phyloP scores from a whole-genome alignment of 495 filamentous ascomycete genomes.

The Diplogelasinospora grovesii region DNA sequence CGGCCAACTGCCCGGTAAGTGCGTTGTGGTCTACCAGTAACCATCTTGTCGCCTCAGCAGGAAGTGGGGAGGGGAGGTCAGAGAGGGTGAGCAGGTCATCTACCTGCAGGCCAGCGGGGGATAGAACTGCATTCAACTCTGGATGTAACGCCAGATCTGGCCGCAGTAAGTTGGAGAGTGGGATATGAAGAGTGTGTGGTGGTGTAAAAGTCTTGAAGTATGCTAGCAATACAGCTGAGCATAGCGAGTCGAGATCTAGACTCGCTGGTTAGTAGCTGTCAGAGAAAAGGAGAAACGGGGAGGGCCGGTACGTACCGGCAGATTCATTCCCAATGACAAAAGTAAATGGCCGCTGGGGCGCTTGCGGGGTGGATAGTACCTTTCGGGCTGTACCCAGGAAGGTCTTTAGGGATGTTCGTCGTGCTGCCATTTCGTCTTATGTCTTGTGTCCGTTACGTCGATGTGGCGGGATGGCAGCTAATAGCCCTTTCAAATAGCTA shows the following conservation, averaged over 20 bases:
- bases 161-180: constrained; percentile 68
- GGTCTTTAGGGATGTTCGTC: constrained; percentile 21
- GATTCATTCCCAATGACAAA: constrained; percentile 72
- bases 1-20: constrained; percentile 49
- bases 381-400: constrained; percentile 37
- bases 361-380: constrained; percentile 30
- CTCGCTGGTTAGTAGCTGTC: constrained; percentile 9
- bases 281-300: background rate
- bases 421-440: constrained; percentile 12
- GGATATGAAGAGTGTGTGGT: constrained; percentile 59
- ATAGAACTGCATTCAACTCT: constrained; percentile 60
- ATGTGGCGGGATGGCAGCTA: too few relatives aligned
- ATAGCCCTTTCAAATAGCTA: too few relatives aligned
- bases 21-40: constrained; percentile 89
- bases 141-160: constrained; percentile 68
- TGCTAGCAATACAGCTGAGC: constrained; percentile 74
- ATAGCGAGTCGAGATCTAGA: constrained; percentile 85
- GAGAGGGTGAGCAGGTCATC: constrained; percentile 47
- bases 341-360: constrained; percentile 38
- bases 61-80: constrained; percentile 35
- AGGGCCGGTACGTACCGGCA: constrained; percentile 43
- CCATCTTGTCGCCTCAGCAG: constrained; percentile 42
- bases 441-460: too few relatives aligned
- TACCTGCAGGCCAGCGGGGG: constrained; percentile 31
- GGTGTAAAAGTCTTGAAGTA: constrained; percentile 60